Percentiles rank a stretch among this genome's conserved stretches.
Conservation (phyloP, 768 basidiomycete species). For the Sporobolomyces roseus region DNA sequence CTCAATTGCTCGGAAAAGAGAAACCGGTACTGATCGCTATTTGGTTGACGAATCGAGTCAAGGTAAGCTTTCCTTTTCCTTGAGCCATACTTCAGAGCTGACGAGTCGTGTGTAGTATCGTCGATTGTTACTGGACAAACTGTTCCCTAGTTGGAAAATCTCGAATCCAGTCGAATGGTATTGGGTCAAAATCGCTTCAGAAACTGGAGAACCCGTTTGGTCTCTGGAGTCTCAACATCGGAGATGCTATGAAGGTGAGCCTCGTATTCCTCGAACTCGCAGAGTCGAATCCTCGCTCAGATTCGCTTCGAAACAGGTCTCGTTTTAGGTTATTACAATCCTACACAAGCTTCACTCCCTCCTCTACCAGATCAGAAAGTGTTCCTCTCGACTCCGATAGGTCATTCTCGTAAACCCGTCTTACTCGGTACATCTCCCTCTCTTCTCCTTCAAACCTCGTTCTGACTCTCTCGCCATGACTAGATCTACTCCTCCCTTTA, state of each 20-base stretch:
- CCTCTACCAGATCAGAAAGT: constrained; percentile 17
- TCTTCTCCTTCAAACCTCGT: neutral
- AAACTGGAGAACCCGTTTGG: constrained; percentile 34
- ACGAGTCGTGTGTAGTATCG: constrained; percentile 20
- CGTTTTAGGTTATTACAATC: no score
- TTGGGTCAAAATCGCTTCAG: constrained; percentile 35
- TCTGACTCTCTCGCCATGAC: no score
- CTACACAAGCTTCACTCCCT: no score
- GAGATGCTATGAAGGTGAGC: constrained; percentile 31
- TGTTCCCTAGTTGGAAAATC: constrained; percentile 30
- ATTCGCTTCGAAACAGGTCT: neutral
- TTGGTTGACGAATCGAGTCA: constrained; percentile 37
- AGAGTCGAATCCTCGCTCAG: no score
- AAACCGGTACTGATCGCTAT: constrained; percentile 21
- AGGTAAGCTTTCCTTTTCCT: constrained; percentile 2
- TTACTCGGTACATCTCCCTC: constrained; percentile 13
- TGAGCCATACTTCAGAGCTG: no score
- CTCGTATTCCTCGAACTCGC: no score
- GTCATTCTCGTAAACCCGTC: constrained; percentile 37
- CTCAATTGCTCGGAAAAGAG: constrained; percentile 1
- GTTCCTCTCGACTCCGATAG: constrained; percentile 33
- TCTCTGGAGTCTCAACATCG: constrained; percentile 18
- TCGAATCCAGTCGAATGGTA: constrained; percentile 21
- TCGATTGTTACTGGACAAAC: constrained; percentile 28
- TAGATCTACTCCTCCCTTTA: constrained; percentile 23